Base-by-base conservation (phyloP, 495 filamentous ascomycete species). In the Xylaria longipes region DNA sequence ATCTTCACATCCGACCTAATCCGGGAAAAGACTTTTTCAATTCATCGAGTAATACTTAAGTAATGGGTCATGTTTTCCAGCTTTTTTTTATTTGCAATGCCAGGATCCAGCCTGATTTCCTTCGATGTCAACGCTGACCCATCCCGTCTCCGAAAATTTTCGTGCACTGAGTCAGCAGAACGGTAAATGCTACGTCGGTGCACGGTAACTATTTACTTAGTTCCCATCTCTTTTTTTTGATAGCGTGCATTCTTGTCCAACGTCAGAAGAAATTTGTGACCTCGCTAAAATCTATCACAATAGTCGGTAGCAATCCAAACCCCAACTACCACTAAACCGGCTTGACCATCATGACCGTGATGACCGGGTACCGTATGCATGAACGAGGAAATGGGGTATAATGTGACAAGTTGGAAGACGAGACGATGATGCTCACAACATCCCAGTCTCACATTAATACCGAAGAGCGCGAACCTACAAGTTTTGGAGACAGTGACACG, bases 11-110 rank as follows among this genome's bases (percentile, higher is more conserved):
- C 27, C 56, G 45, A 29, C 70, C 65, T 37, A 56, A 67, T 72
- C 39, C 33, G 63, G 63, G n/a, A 72, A 72, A 27, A 46, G 15
- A 43, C 22, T 11, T 27, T 48, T 46, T 9, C 43, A 35, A 61
- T 39, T 41, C 20, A 50, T 70, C 68, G 68, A 64, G 68, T 70
- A 70, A 70, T 64, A 22, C 9, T 70, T 70, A 64, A 64, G 58
- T 70, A 70, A 64, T 64, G 50, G 25, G n/a, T 60, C 8, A 39
- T 35, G 29, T 8, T 25, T 43, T 35, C 45, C 20, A 11, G 1
- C 31, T 12, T 33, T 64, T 48, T 11, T 33, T 52, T 11, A 0
- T 1, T 15, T 66, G 7, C 45, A 50, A 52, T n/a, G 39, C 25
- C 46, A 14, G 11, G n/a, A 4, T 17, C 15, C 22, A 39, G 33